A percentile compares a stretch with the other conserved stretches of the same genome.
Evolutionary conservation across 495 filamentous ascomycete genomes (phyloP).

Genomic region (Neurospora hispaniola): DNA sequence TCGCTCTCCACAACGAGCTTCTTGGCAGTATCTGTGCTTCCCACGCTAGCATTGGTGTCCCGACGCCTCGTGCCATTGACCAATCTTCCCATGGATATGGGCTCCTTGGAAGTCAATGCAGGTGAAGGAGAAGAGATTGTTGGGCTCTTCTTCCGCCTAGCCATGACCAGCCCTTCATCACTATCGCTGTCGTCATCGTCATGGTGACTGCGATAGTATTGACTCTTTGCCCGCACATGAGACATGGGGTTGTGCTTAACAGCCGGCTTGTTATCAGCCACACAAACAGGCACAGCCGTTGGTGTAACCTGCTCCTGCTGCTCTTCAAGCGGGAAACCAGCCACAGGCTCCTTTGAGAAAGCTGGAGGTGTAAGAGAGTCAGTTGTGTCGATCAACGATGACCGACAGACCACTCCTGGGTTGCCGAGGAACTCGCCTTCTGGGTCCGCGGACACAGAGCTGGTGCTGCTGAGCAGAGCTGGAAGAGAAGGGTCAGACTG

Average conservation of each 20-base stretch:
- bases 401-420: constrained; percentile 33
- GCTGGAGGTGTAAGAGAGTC: constrained; percentile 44
- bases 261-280: background rate
- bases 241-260: background rate
- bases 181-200: constrained; percentile 46
- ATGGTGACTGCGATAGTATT: constrained; percentile 33
- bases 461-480: constrained; percentile 68
- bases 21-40: constrained; percentile 47
- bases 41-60: constrained; percentile 41
- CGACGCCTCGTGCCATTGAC: constrained; percentile 28
- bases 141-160: constrained; percentile 29
- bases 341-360: constrained; percentile 32
- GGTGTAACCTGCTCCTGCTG: constrained; percentile 11
- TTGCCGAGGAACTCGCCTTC: constrained; percentile 43
- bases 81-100: constrained; percentile 21
- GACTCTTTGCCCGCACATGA: background rate
- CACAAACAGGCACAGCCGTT: background rate
- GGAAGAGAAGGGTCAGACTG: constrained; percentile 67
- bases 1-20: constrained; percentile 35
- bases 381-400: constrained; percentile 34
- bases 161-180: constrained; percentile 44
- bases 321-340: constrained; percentile 31
- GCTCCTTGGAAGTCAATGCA: constrained; percentile 9
- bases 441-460: constrained; percentile 56
- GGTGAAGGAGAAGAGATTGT: background rate